phyloP scores from a whole-genome alignment of 2,329 filamentous ascomycete genomes.

The Fusarium sp. region DNA sequence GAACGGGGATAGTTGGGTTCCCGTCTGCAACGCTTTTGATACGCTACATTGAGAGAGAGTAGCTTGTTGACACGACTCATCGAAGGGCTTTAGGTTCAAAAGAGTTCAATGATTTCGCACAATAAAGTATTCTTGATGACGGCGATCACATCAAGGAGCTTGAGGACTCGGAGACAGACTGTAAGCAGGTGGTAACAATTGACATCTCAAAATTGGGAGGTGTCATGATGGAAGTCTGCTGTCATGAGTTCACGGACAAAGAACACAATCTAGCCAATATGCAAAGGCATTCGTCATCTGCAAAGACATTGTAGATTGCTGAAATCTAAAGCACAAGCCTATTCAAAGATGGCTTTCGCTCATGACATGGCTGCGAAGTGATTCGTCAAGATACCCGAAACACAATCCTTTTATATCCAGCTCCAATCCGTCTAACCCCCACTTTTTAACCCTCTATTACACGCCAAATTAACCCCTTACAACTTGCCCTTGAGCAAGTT shows the following conservation, averaged over 20 bases:
- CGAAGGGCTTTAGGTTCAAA: neutral
- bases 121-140: neutral
- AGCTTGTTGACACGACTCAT: neutral
- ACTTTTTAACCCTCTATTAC: neutral
- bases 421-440: conserved; percentile 2
- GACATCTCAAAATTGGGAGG: neutral
- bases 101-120: neutral
- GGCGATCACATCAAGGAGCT: neutral
- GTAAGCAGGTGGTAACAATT: neutral
- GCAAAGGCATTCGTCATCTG: neutral
- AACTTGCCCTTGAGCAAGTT: conserved; percentile 81
- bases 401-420: neutral
- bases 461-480: conserved; percentile 52
- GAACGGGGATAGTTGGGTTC: neutral
- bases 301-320: neutral
- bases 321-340: neutral
- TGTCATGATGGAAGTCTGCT: neutral
- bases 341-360: neutral
- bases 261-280: neutral
- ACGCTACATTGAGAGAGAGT: neutral
- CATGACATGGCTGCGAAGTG: neutral
- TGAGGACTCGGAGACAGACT: neutral
- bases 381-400: neutral
- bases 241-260: neutral
- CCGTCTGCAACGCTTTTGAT: neutral